These are phyloP conservation scores for Mycosphaerella arachidis DNA, from an alignment of 2,329 filamentous ascomycete species.

Conservation along the genomic window DNA sequence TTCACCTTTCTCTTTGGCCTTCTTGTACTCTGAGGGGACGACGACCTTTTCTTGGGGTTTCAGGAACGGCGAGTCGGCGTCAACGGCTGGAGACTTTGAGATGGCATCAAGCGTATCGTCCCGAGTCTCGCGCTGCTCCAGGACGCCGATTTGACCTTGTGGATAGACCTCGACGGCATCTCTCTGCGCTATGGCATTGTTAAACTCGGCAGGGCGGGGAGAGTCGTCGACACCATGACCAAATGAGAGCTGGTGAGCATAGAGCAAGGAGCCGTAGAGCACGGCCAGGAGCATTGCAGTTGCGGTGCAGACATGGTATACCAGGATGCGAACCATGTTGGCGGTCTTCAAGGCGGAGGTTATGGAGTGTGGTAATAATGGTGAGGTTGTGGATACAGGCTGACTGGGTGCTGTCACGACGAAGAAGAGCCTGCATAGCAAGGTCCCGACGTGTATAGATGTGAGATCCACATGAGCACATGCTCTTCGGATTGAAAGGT, in stretches of 20 bases:
- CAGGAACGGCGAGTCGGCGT: neutral
- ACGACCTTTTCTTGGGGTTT: neutral
- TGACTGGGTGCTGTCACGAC: neutral
- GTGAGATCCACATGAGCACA: neutral
- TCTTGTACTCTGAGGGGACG: neutral
- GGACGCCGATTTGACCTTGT: neutral
- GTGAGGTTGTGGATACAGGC: neutral
- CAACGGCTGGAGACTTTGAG: too few species aligned
- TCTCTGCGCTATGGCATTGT: neutral
- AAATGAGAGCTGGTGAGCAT: neutral
- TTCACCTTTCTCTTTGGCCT: constrained; percentile 2
- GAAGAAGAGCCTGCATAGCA: neutral
- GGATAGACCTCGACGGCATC: neutral
- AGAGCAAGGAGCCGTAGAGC: neutral
- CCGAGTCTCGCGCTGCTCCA: too few species aligned
- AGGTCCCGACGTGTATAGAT: neutral
- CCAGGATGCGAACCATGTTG: neutral
- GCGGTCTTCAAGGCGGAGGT: neutral
- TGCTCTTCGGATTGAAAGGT: neutral
- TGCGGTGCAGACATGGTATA: neutral
- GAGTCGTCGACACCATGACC: neutral
- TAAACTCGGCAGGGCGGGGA: too few species aligned
- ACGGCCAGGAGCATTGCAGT: neutral
- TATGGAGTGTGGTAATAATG: neutral
- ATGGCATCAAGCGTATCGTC: too few species aligned